Percentiles rank a stretch among this genome's conserved stretches.
phyloP scores from a whole-genome alignment of 495 filamentous ascomycete species.

The Trichoderma asperelloides region DNA sequence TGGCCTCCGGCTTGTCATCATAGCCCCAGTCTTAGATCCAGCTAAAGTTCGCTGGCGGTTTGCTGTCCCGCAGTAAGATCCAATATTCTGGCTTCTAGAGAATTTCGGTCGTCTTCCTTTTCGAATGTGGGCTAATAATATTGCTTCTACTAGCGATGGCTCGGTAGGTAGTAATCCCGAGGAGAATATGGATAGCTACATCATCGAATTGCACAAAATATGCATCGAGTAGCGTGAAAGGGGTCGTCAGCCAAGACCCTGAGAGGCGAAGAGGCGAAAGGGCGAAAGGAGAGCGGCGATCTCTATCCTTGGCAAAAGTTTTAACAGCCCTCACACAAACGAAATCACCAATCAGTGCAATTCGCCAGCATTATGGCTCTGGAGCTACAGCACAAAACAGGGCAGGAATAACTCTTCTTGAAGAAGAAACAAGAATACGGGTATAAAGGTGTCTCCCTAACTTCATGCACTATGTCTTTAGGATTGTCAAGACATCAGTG shows the following conservation, averaged over 20 bases:
- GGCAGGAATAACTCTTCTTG: neutral
- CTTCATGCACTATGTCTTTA: conserved; percentile 80
- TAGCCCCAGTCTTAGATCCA: neutral
- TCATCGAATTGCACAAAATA: neutral
- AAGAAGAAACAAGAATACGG: too few relatives aligned
- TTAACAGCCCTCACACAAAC: neutral
- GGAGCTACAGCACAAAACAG: neutral
- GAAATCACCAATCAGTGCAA: neutral
- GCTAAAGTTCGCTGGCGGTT: neutral
- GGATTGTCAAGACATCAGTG: conserved; percentile 52
- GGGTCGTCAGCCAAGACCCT: neutral
- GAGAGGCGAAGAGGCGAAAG: neutral
- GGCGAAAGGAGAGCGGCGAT: neutral
- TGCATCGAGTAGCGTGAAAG: neutral
- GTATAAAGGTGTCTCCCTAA: conserved; percentile 56
- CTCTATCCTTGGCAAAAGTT: neutral
- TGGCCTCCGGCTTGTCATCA: neutral
- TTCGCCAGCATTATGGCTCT: too few relatives aligned
- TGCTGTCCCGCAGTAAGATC: neutral
- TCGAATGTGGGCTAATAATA: too few relatives aligned
- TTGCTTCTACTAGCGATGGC: neutral
- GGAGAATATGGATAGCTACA: neutral
- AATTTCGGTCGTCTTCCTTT: neutral
- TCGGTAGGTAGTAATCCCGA: neutral
- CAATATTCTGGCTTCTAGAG: neutral